These are phyloP conservation scores for Ophiostoma sp. DNA, from an alignment of 2,329 filamentous ascomycete genomes.

Conservation along the genomic window DNA sequence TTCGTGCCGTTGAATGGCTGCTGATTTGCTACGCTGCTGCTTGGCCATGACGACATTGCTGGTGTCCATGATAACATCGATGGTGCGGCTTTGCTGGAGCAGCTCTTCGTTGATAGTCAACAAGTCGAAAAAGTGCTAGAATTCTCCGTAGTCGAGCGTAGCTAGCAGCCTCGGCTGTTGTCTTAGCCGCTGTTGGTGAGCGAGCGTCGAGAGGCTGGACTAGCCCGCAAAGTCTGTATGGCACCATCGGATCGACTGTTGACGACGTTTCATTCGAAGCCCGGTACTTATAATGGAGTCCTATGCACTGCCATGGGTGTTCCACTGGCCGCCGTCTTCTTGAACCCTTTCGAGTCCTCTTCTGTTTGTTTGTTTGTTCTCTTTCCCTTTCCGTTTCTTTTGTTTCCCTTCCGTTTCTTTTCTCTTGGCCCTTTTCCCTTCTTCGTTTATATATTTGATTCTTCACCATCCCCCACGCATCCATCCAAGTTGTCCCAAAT, in stretches of 20 bases:
- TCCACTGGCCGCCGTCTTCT: no score
- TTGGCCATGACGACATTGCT: conserved; percentile 19
- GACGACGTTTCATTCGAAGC: conserved; percentile 11
- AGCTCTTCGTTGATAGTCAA: not conserved
- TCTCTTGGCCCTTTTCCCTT: no score
- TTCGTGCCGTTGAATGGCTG: no score
- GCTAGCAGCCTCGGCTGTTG: no score
- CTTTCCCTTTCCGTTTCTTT: no score
- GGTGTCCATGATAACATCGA: conserved; percentile 17
- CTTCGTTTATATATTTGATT: not conserved
- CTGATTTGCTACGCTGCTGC: not conserved
- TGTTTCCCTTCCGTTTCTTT: no score
- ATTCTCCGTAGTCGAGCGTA: not conserved
- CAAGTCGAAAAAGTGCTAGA: not conserved
- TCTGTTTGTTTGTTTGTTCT: no score
- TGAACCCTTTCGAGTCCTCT: no score
- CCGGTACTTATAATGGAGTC: not conserved
- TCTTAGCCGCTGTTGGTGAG: no score
- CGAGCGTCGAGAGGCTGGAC: not conserved
- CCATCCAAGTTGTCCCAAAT: not conserved
- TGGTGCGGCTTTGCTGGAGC: not conserved
- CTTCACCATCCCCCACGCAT: not conserved
- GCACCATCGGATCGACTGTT: conserved; percentile 19
- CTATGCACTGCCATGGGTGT: no score
- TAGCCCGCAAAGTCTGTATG: conserved; percentile 9